Conservation (phyloP, 225 moss, liverwort and hornwort genomes). For the Physcomitrellopsis africana region DNA sequence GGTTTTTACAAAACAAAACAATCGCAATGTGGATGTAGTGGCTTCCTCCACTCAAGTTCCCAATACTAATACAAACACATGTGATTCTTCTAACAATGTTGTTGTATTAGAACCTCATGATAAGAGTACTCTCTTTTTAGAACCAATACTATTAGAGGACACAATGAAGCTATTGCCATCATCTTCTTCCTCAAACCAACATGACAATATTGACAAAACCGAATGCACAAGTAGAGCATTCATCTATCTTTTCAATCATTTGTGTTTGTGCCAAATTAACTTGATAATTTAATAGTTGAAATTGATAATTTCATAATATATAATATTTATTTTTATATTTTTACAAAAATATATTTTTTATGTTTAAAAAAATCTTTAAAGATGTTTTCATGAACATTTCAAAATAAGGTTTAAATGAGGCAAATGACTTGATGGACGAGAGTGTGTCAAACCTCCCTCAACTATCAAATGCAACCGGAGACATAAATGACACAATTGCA, state of each 20-base stretch:
- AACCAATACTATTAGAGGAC: neutral
- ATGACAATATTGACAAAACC: neutral
- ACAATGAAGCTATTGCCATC: conserved; percentile 19
- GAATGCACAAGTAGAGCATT: conserved; percentile 16
- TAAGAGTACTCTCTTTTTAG: neutral
- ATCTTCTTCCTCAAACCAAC: conserved; percentile 37
- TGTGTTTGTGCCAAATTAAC: no score
- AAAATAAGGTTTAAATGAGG: conserved; percentile 21
- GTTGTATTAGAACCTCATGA: neutral
- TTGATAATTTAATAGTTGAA: neutral
- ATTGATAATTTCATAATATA: neutral
- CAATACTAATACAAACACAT: neutral
- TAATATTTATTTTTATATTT: neutral
- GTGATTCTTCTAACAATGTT: accelerated
- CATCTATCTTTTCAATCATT: no score
- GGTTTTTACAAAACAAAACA: conserved; percentile 24
- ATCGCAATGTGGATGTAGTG: conserved; percentile 7
- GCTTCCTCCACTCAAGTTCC: conserved; percentile 25
- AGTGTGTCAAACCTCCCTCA: conserved; percentile 13
- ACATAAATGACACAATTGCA: conserved; percentile 41
- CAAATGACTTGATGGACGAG: conserved; percentile 20
- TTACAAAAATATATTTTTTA: accelerated
- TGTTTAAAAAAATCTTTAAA: accelerated
- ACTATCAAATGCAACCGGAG: conserved; percentile 28
- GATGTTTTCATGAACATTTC: conserved; percentile 10